These are phyloP conservation scores for Fusarium sp. DNA, from an alignment of 2,329 filamentous ascomycete species.

Conservation along the genomic window DNA sequence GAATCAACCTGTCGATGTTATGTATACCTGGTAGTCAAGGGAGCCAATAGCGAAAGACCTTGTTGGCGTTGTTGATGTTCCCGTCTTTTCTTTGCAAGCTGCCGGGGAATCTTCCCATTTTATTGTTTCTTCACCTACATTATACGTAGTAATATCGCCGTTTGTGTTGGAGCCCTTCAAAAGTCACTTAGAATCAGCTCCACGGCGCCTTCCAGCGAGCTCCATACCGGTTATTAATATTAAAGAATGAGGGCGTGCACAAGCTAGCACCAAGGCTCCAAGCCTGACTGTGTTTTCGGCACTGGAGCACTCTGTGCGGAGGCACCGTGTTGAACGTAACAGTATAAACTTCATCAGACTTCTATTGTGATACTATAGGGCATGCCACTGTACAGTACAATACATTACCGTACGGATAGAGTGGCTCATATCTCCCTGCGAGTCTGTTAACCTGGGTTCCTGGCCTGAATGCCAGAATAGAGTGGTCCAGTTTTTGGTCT, in stretches of 20 bases:
- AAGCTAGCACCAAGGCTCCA: constrained; percentile 20
- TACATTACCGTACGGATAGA: not conserved
- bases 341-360: constrained; percentile 30
- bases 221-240: constrained; percentile 23
- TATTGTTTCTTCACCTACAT: constrained; percentile 23
- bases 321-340: constrained; percentile 1
- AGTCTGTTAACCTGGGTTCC: not conserved
- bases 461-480: constrained; percentile 10
- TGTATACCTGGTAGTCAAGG: constrained; percentile 28
- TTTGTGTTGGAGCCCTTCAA: constrained; percentile 26
- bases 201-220: constrained; percentile 21
- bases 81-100: constrained; percentile 22
- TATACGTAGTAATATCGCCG: not conserved
- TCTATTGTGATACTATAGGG: constrained; percentile 14
- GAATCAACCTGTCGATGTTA: constrained; percentile 25
- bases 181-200: constrained; percentile 22
- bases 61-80: constrained; percentile 35
- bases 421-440: constrained; percentile 30
- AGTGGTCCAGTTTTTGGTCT: constrained; percentile 29
- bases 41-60: constrained; percentile 28
- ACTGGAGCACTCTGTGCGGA: constrained; percentile 3
- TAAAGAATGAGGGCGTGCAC: constrained; percentile 17
- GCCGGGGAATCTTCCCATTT: constrained; percentile 8
- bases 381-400: constrained; percentile 17
- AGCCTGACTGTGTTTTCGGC: constrained; percentile 15